phyloP scores from a whole-genome alignment of 768 basidiomycete genomes.

The Lentinula sp. region DNA sequence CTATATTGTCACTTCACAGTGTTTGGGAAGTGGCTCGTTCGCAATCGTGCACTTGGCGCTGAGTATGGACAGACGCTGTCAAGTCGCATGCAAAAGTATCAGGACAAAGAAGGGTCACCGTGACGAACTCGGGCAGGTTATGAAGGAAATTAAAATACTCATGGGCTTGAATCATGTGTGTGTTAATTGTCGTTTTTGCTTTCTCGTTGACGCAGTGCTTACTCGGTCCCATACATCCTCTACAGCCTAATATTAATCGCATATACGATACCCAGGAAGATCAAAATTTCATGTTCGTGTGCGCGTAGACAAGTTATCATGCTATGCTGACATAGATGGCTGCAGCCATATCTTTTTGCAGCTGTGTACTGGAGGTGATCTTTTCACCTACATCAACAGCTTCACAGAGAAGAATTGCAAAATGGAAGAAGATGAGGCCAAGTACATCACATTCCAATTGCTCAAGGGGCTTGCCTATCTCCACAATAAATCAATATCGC shows the following conservation, averaged over 20 bases:
- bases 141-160: constrained; percentile 76
- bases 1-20: constrained; percentile 73
- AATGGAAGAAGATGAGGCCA: constrained; percentile 74
- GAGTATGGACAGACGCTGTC: constrained; percentile 54
- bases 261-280: constrained; percentile 66
- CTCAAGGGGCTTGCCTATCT: constrained; percentile 67
- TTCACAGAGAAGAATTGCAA: constrained; percentile 41
- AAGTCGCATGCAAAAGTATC: constrained; percentile 84
- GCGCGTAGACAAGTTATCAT: background rate
- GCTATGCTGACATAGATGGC: background rate
- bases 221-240: background rate
- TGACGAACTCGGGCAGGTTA: constrained; percentile 54
- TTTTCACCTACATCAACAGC: constrained; percentile 79
- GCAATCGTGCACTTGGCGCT: constrained; percentile 78
- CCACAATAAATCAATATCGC: constrained; percentile 67
- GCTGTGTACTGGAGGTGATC: constrained; percentile 79
- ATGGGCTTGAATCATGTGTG: constrained; percentile 63
- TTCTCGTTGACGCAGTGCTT: background rate
- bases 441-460: constrained; percentile 79
- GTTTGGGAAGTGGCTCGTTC: constrained; percentile 76
- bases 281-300: constrained; percentile 46
- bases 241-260: constrained; percentile 75
- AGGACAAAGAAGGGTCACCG: constrained; percentile 41
- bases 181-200: background rate
- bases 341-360: constrained; percentile 77